Evolutionary conservation across 2,329 filamentous ascomycete species (phyloP), one percentile per base, ranked within the genome.

Genomic region (Phaeosphaeriaceae sp.): DNA sequence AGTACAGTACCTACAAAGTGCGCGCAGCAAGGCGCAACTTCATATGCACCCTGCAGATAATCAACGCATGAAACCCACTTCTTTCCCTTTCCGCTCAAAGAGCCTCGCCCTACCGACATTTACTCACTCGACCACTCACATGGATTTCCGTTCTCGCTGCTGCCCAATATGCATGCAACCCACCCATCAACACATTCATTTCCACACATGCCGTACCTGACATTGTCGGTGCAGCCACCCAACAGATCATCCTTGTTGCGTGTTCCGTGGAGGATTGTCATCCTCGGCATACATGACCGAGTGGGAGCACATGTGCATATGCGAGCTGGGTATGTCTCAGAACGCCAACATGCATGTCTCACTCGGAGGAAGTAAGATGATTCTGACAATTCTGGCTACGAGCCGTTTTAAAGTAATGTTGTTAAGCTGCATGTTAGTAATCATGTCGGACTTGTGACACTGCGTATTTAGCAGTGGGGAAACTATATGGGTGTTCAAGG

Each of bases 91-190:
- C 31, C 31, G 13, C 31, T 36, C 31, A 36, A 3, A 36, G 31
- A 36, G 31, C 31, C 31, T 36, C 31, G n/a, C 11, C 7, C 7
- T 36, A 36, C 31, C 7, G 31, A 36, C 6, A 13, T 36, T 36
- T 36, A 15, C 6, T 13, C 31, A 15, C 31, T 36, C 9, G 31
- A 36, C 31, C 31, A 36, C 7, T 11, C 31, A 36, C 31, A 15
- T 36, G 31, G 13, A 36, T 7, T 36, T 36, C 13, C 31, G 31
- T 15, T 36, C 31, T 11, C 31, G 13, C 3, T 21, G 41, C 41
- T 44, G 41, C 41, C 41, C 41, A 44, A 44, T 44, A 44, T 44
- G 41, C 41, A 44, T 44, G 41, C 41, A 44, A 44, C n/a, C 20
- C 41, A 44, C 17, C 31, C 17, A 44, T 44, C 41, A 44, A 44